Evolutionary conservation across 192 early-diverging fungal species (phyloP).

Genomic region (Coemansia sp.): DNA sequence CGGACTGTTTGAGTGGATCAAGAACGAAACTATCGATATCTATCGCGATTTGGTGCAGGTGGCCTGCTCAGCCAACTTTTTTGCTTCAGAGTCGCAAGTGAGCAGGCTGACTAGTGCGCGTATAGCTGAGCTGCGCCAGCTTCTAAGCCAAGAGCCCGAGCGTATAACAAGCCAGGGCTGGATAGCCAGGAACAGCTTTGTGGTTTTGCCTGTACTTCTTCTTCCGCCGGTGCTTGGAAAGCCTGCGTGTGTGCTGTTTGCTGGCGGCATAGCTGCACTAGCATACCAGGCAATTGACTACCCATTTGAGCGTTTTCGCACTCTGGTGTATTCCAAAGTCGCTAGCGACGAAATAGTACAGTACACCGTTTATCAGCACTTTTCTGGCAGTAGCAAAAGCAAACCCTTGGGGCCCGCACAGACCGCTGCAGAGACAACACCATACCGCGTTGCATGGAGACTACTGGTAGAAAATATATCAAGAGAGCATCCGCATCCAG

Average conservation of each 20-base stretch:
- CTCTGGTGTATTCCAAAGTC: constrained; percentile 65
- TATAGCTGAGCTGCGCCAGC: constrained; percentile 30
- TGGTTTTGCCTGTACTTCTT: constrained; percentile 31
- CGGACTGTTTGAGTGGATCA: constrained; percentile 73
- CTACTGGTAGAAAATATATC: constrained; percentile 30
- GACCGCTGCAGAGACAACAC: constrained; percentile 8
- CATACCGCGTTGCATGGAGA: constrained; percentile 38
- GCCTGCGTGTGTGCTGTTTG: constrained; percentile 58
- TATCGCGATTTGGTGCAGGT: constrained; percentile 51
- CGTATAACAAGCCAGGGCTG: constrained; percentile 32
- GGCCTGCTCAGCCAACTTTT: constrained; percentile 29
- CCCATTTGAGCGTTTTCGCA: constrained; percentile 65
- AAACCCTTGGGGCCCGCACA: not conserved
- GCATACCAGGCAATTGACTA: constrained; percentile 74
- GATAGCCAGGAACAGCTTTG: constrained; percentile 23
- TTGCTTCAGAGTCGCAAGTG: constrained; percentile 18
- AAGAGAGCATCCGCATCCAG: constrained; percentile 33
- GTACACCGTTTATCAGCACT: constrained; percentile 29
- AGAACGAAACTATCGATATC: constrained; percentile 66
- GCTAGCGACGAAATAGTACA: constrained; percentile 46
- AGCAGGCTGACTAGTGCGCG: constrained; percentile 28
- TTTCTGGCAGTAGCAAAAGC: constrained; percentile 10
- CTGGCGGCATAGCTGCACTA: constrained; percentile 60
- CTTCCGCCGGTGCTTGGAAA: constrained; percentile 51
- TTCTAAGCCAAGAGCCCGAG: constrained; percentile 29